Evolutionary conservation across 176 grass and related monocot genomes (phyloP), one percentile per base, ranked within the genome.

Genomic region (Sorghum bicolor): DNA sequence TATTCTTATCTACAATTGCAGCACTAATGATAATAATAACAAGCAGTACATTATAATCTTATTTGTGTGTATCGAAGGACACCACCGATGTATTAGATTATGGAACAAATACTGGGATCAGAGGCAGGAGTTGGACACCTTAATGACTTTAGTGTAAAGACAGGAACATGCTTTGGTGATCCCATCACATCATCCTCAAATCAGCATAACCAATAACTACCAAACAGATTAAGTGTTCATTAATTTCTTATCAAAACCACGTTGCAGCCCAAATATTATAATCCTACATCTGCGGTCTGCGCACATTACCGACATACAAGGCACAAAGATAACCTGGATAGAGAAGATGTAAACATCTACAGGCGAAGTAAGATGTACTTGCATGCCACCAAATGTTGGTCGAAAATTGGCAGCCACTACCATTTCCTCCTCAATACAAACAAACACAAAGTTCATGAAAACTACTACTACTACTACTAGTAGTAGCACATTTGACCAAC

Each of bases 111-210:
- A 88, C 91, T 85, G 90, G 85, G 85, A 88, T 94, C 85, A 20
- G 87, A 86, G 25, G 73, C 40, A 53, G 89, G 94, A 19, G 89
- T 87, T 72, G 91, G 91, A 36, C 89, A 89, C 64, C 60, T 92
- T 74, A 94, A 82, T 94, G 89, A 60, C 89, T 97, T 94, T 17
- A 97, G 74, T 44, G 87, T 83, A 86, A 72, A 85, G 87, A 50
- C 91, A 92, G n/a, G 89, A 79, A 36, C 89, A 97, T 67, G 89
- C 87, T 88, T 97, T 90, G 29, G 50, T 86, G 57, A 90, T 89
- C 48, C 72, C 85, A 33, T 90, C 85, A n/a, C n/a, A 28, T 44
- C 12, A 2, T 90, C 82, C 0, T 90, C 89, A 73, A 88, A 40
- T 70, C 19, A 69, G 67, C 31, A 74, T 90, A 92, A 81, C 89